Evolutionary conservation across 768 basidiomycete genomes (phyloP).

Genomic region (Suillus ampliporus): DNA sequence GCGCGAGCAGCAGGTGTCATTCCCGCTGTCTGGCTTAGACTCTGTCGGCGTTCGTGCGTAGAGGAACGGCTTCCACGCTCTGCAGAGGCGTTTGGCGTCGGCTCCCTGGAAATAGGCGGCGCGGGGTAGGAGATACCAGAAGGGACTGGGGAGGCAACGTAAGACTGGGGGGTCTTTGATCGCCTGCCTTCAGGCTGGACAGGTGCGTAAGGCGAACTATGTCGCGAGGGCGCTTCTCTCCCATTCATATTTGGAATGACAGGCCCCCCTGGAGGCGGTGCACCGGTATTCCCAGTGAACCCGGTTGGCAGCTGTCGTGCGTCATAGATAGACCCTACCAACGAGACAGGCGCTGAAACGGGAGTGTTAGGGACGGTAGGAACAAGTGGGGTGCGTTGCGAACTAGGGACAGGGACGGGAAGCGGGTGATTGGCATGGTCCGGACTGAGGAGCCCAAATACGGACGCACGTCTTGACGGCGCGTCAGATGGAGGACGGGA

Average conservation of each 20-base stretch:
- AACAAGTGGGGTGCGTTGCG: slow-evolving; percentile 17
- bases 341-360: slow-evolving; percentile 10
- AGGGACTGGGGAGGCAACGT: slow-evolving; percentile 33
- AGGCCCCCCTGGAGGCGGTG: slow-evolving; percentile 23
- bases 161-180: slow-evolving; percentile 28
- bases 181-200: slow-evolving; percentile 24
- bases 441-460: slow-evolving; percentile 33
- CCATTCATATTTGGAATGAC: slow-evolving; percentile 26
- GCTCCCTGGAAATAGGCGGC: slow-evolving; percentile 34
- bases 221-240: slow-evolving; percentile 15
- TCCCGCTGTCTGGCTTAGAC: slow-evolving; percentile 28
- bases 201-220: slow-evolving; percentile 14
- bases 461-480: slow-evolving; percentile 31
- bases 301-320: slow-evolving; percentile 20
- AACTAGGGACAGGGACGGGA: slow-evolving; percentile 27
- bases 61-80: slow-evolving; percentile 23
- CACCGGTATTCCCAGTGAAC: slow-evolving; percentile 13
- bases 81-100: slow-evolving; percentile 14
- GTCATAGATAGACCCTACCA: slow-evolving; percentile 23
- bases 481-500: slow-evolving; percentile 39
- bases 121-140: slow-evolving; percentile 31
- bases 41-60: slow-evolving; percentile 32
- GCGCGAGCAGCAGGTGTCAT: slow-evolving; percentile 27
- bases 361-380: slow-evolving; percentile 24
- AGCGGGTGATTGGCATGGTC: slow-evolving; percentile 37